Percentiles rank a stretch among this genome's conserved stretches.
Evolutionary conservation across 1,284 basidiomycete species (phyloP).

Genomic region (Stygiomarasmius scandens): DNA sequence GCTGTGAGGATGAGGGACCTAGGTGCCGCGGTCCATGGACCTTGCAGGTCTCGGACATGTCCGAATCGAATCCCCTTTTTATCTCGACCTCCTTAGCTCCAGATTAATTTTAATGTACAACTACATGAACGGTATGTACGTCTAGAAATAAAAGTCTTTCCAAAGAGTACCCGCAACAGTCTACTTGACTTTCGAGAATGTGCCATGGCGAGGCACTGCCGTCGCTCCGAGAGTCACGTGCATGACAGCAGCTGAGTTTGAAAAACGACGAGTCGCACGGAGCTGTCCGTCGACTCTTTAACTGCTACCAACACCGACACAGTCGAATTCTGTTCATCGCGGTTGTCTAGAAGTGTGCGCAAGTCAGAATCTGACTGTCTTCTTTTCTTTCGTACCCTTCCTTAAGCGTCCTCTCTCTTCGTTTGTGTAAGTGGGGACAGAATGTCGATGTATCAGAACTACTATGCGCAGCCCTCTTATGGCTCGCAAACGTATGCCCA

Average conservation of each 20-base stretch:
- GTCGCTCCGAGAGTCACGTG: neutral
- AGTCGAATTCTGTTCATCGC: neutral
- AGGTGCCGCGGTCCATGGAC: too few species aligned
- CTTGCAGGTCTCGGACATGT: too few species aligned
- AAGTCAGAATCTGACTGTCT: conserved; percentile 4
- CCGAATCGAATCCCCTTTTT: too few species aligned
- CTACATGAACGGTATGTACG: too few species aligned
- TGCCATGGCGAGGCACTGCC: neutral
- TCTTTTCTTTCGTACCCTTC: neutral
- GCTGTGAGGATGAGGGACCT: too few species aligned
- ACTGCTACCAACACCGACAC: conserved; percentile 8
- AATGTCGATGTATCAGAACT: conserved; percentile 27
- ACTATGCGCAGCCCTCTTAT: conserved; percentile 38
- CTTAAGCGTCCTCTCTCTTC: conserved; percentile 5
- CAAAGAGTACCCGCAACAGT: too few species aligned
- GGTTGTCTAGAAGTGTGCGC: conserved; percentile 8
- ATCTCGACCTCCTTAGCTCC: too few species aligned
- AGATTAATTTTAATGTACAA: too few species aligned
- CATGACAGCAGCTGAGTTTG: neutral
- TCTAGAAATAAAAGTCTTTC: too few species aligned
- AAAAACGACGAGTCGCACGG: neutral
- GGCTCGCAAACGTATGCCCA: conserved; percentile 41
- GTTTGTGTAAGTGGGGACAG: conserved; percentile 7
- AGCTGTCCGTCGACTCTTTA: conserved; percentile 4
- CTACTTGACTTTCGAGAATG: too few species aligned